A percentile compares a stretch with the other conserved stretches of the same genome.
These are phyloP conservation scores for Henckelia pumila DNA, from an alignment of 257 asterid genomes.

Conservation along the genomic window DNA sequence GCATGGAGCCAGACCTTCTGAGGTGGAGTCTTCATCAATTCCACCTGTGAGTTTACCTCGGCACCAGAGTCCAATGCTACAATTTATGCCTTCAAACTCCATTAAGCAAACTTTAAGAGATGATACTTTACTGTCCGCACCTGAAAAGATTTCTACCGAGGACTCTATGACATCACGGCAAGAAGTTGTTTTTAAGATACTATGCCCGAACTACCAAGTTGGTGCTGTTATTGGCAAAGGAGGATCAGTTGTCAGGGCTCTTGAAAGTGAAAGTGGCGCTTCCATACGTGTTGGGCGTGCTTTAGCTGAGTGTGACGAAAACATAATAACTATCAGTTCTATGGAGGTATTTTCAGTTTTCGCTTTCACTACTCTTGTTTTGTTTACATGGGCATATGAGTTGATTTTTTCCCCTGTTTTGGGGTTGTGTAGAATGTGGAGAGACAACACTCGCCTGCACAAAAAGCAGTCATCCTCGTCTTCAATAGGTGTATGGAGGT, in stretches of 20 bases:
- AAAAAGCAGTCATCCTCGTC: slow-evolving; percentile 49
- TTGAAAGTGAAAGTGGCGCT: slow-evolving; percentile 61
- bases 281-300: slow-evolving; percentile 46
- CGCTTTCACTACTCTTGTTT: not conserved
- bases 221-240: slow-evolving; percentile 75
- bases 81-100: slow-evolving; percentile 38
- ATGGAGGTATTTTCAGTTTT: slow-evolving; percentile 44
- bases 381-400: slow-evolving; percentile 9
- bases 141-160: slow-evolving; percentile 31
- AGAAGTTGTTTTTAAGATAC: slow-evolving; percentile 60
- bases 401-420: slow-evolving; percentile 22
- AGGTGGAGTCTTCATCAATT: slow-evolving; percentile 29
- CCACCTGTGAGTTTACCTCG: slow-evolving; percentile 35
- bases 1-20: too few relatives aligned
- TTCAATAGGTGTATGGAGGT: slow-evolving; percentile 47
- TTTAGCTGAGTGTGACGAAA: slow-evolving; percentile 52
- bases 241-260: slow-evolving; percentile 52
- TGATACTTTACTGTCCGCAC: slow-evolving; percentile 24
- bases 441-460: slow-evolving; percentile 56
- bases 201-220: slow-evolving; percentile 56
- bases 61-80: slow-evolving; percentile 37
- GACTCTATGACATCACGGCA: slow-evolving; percentile 34
- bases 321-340: slow-evolving; percentile 57
- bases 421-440: slow-evolving; percentile 39
- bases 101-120: slow-evolving; percentile 28